Conservation (phyloP, 306 rosid species). For the Cucurbita pepo region DNA sequence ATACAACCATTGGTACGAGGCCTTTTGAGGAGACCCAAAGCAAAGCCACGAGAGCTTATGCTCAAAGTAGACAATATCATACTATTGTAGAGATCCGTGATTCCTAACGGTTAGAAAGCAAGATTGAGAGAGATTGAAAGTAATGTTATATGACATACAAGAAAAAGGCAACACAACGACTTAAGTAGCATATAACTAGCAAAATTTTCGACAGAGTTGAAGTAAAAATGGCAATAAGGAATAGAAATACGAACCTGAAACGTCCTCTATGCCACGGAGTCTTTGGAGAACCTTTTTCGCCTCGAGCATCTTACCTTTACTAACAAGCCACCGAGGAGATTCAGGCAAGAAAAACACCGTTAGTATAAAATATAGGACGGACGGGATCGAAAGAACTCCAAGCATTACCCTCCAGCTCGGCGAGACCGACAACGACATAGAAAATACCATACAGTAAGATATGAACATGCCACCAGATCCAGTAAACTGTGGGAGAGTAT, state of each 20-base stretch:
- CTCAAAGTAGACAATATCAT: too few relatives aligned
- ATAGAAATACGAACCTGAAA: constrained; percentile 39
- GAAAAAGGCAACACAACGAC: too few relatives aligned
- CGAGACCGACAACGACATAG: constrained; percentile 35
- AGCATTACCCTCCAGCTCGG: constrained; percentile 77
- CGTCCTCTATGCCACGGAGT: constrained; percentile 72
- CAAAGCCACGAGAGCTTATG: too few relatives aligned
- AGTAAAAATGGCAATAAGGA: neutral
- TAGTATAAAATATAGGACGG: constrained; percentile 38
- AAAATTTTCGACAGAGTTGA: neutral
- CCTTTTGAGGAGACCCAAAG: too few relatives aligned
- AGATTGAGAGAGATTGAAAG: too few relatives aligned
- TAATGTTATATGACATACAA: too few relatives aligned
- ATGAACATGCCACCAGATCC: constrained; percentile 78
- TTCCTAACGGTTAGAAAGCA: too few relatives aligned
- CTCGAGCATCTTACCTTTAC: constrained; percentile 70
- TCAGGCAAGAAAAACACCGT: constrained; percentile 66
- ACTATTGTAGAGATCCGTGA: too few relatives aligned
- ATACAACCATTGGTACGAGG: too few relatives aligned
- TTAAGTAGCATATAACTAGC: too few relatives aligned
- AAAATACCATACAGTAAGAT: constrained; percentile 61
- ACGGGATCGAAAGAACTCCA: constrained; percentile 58
- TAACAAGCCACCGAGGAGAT: constrained; percentile 85
- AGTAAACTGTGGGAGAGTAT: constrained; percentile 72
- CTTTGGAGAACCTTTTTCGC: constrained; percentile 61